Percentiles rank a stretch among this genome's conserved stretches.
phyloP scores from a whole-genome alignment of 1,284 basidiomycete species.

The Porodaedalea pini region DNA sequence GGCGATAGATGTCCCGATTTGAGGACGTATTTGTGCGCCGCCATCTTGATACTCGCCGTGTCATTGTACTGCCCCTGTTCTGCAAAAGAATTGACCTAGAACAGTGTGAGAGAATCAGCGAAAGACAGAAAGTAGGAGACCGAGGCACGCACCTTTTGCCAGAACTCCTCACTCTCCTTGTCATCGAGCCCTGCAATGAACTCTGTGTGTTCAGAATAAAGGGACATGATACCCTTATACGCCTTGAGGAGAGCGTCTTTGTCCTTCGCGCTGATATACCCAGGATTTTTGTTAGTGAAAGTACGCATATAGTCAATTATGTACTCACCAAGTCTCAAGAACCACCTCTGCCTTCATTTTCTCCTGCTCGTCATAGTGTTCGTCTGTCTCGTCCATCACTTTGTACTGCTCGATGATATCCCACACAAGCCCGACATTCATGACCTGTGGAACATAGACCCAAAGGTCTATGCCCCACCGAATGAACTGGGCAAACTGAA shows the following conservation, averaged over 20 bases:
- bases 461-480: background rate
- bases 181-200: background rate
- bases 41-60: background rate
- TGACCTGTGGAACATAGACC: background rate
- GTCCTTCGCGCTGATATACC: background rate
- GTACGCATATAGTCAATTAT: no score
- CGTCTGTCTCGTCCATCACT: background rate
- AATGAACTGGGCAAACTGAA: background rate
- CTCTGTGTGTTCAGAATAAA: background rate
- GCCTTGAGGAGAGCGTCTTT: background rate
- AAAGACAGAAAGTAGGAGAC: background rate
- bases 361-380: background rate
- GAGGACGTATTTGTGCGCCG: background rate
- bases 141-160: background rate
- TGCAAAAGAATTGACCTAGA: background rate
- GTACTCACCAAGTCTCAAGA: background rate
- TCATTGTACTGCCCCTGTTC: background rate
- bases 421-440: background rate
- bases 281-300: background rate
- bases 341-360: background rate
- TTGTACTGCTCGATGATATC: background rate
- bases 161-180: background rate
- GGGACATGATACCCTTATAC: background rate
- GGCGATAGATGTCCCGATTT: background rate
- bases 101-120: background rate